phyloP scores from a whole-genome alignment of 768 basidiomycete genomes.

The Amanita rubescens region DNA sequence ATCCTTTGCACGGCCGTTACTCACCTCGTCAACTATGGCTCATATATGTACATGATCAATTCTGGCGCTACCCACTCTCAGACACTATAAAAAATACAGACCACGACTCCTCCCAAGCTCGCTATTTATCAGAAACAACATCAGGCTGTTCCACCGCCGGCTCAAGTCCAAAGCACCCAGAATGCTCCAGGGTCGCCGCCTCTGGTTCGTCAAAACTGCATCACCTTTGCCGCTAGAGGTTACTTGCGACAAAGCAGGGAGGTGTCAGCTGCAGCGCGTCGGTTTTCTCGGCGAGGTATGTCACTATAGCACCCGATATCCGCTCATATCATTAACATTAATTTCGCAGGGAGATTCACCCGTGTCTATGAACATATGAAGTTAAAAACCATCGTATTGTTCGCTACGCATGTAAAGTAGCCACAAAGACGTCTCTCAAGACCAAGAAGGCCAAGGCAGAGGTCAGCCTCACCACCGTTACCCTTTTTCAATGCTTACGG shows the following conservation, averaged over 20 bases:
- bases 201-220: slow-evolving; percentile 62
- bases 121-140: slow-evolving; percentile 7
- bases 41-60: slow-evolving; percentile 5
- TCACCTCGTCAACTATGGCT: slow-evolving; percentile 4
- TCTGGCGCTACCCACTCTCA: slow-evolving; percentile 19
- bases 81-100: slow-evolving; percentile 24
- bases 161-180: slow-evolving; percentile 27
- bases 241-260: slow-evolving; percentile 56
- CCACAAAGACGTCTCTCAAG: slow-evolving; percentile 80
- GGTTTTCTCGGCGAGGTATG: slow-evolving; percentile 85
- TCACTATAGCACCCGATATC: not conserved
- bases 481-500: not conserved
- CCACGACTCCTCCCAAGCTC: slow-evolving; percentile 7
- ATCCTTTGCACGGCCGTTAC: slow-evolving; percentile 4
- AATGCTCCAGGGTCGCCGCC: too few species aligned
- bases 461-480: slow-evolving; percentile 31
- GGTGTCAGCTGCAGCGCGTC: slow-evolving; percentile 57
- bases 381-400: slow-evolving; percentile 64
- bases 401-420: slow-evolving; percentile 85
- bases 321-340: slow-evolving; percentile 18
- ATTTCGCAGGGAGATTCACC: slow-evolving; percentile 76
- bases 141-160: slow-evolving; percentile 15
- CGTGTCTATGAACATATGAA: slow-evolving; percentile 95
- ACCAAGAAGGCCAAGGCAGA: slow-evolving; percentile 98
- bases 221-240: slow-evolving; percentile 77